A percentile compares a stretch with the other conserved stretches of the same genome.
Conservation (phyloP, 2,329 filamentous ascomycete species). For the Hymenotorrendiella dingleyae region DNA sequence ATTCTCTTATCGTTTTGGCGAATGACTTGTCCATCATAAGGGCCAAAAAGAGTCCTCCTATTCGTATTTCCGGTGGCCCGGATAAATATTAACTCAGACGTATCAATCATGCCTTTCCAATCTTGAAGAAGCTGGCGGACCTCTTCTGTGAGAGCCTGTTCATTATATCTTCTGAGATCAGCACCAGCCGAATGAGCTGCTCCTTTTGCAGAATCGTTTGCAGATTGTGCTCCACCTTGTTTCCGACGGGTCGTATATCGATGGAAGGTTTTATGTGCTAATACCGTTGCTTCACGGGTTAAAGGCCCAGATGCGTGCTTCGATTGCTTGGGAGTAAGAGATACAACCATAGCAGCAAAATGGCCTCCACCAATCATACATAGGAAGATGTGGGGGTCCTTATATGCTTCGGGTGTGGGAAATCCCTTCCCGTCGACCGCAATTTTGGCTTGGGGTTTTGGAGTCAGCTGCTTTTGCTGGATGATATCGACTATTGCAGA, state of each 20-base stretch:
- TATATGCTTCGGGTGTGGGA: conserved; percentile 49
- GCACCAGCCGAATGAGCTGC: conserved; percentile 91
- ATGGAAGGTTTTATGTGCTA: conserved; percentile 97
- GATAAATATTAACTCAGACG: conserved; percentile 79
- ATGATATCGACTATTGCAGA: conserved; percentile 60
- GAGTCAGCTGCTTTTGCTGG: conserved; percentile 69
- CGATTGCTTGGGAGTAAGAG: conserved; percentile 71
- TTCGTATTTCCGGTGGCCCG: conserved; percentile 85
- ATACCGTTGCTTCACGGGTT: conserved; percentile 78
- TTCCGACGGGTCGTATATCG: conserved; percentile 94
- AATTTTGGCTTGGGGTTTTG: conserved; percentile 44
- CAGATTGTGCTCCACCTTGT: conserved; percentile 90
- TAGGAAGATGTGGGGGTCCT: conserved; percentile 82
- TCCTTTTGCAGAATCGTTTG: conserved; percentile 91
- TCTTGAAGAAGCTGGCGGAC: conserved; percentile 73
- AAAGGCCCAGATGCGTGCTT: conserved; percentile 65
- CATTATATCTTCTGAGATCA: conserved; percentile 85
- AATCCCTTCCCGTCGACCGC: conserved; percentile 49
- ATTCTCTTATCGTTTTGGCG: conserved; percentile 72
- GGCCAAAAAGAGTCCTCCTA: conserved; percentile 78
- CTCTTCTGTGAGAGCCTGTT: conserved; percentile 83
- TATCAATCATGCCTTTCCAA: conserved; percentile 83
- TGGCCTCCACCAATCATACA: conserved; percentile 99
- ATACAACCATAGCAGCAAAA: conserved; percentile 94
- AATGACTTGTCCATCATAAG: conserved; percentile 83